These are phyloP conservation scores for Sphaerosporella brunnea DNA, from an alignment of 495 filamentous ascomycete genomes.

Conservation along the genomic window DNA sequence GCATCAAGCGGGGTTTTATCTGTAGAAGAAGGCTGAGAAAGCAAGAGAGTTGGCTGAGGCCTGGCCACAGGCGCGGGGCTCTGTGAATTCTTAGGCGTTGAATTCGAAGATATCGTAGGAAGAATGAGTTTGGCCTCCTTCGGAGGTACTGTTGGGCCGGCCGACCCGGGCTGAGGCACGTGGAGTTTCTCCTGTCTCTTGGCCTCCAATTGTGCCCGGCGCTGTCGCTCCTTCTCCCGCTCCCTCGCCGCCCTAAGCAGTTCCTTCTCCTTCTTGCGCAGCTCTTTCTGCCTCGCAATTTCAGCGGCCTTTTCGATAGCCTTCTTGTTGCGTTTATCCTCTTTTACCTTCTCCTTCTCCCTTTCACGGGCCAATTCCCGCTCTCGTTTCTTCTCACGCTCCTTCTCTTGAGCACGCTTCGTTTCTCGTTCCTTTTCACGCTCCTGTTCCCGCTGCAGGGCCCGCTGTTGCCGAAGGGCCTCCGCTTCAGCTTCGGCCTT, in stretches of 20 bases:
- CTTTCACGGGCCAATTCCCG: background rate
- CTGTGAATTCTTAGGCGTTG: background rate
- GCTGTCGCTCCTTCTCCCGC: slow-evolving; percentile 12
- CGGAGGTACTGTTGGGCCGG: slow-evolving; percentile 5
- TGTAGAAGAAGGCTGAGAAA: background rate
- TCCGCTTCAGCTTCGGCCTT: slow-evolving; percentile 11
- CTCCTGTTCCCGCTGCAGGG: slow-evolving; percentile 5
- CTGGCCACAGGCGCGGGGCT: background rate
- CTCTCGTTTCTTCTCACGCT: background rate
- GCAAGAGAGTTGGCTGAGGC: background rate
- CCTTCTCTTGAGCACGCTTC: slow-evolving; percentile 6
- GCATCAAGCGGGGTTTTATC: background rate
- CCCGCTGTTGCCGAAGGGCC: slow-evolving; percentile 3
- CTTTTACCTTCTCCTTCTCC: slow-evolving; percentile 2
- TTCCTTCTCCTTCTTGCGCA: slow-evolving; percentile 13
- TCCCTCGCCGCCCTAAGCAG: slow-evolving; percentile 7
- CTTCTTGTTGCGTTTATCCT: slow-evolving; percentile 11
- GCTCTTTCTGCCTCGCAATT: background rate
- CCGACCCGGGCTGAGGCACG: background rate
- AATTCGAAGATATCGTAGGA: background rate
- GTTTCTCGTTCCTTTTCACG: slow-evolving; percentile 14
- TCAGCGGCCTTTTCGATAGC: background rate
- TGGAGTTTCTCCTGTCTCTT: slow-evolving; percentile 14
- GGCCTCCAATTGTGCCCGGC: no score
- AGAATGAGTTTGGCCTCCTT: slow-evolving; percentile 12